phyloP scores from a whole-genome alignment of 345 rosid species.

The Salix exigua region DNA sequence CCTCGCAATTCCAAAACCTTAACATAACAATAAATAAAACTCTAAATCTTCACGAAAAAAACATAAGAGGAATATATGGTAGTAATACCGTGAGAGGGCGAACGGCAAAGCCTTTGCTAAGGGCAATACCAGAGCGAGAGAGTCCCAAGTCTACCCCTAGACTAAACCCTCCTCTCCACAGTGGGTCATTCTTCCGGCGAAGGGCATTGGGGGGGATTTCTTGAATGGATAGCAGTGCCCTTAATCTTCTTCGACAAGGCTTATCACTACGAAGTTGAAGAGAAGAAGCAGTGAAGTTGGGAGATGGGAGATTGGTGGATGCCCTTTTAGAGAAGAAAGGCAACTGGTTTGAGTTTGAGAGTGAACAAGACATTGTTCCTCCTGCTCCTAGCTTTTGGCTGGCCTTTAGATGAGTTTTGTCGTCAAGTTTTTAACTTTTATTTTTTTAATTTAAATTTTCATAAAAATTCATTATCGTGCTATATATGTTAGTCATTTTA shows the following conservation, averaged over 20 bases:
- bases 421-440: too few relatives aligned
- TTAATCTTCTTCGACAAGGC: background rate
- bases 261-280: background rate
- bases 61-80: too few relatives aligned
- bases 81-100: slow-evolving; percentile 64
- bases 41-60: background rate
- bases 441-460: too few relatives aligned
- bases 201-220: slow-evolving; percentile 74
- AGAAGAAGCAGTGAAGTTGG: background rate
- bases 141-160: slow-evolving; percentile 81
- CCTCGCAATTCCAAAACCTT: slow-evolving; percentile 80
- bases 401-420: too few relatives aligned
- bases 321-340: too few relatives aligned
- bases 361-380: too few relatives aligned
- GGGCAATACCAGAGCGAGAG: slow-evolving; percentile 74
- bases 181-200: slow-evolving; percentile 51
- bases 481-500: too few relatives aligned
- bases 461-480: too few relatives aligned
- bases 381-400: too few relatives aligned
- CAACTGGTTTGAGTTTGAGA: too few relatives aligned
- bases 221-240: slow-evolving; percentile 31
- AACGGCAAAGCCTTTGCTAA: slow-evolving; percentile 72
- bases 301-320: too few relatives aligned
- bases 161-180: slow-evolving; percentile 87
- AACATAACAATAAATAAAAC: background rate